Evolutionary conservation across 331 rosid species (phyloP).

Genomic region (Cydonia oblonga): DNA sequence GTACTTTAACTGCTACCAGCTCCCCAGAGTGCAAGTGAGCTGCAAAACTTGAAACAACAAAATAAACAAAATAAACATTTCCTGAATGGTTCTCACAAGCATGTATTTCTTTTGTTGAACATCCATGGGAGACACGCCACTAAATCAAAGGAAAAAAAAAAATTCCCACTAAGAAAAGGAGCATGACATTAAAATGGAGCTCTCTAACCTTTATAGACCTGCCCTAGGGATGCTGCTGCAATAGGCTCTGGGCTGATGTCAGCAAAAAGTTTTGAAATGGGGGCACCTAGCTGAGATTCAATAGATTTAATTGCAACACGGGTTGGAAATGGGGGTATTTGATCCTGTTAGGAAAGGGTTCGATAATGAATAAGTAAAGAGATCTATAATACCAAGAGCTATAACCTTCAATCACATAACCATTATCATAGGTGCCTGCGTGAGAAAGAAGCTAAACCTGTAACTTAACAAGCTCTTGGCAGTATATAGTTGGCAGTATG

Average conservation of each 20-base stretch:
- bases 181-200: not conserved
- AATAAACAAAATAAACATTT: constrained; percentile 42
- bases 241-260: constrained; percentile 73
- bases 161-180: not conserved
- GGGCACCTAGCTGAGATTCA: constrained; percentile 63
- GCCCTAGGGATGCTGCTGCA: constrained; percentile 97
- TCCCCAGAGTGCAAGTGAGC: constrained; percentile 97
- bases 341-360: constrained; percentile 43
- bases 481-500: constrained; percentile 64
- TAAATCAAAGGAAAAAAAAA: not conserved
- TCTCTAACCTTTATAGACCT: constrained; percentile 86
- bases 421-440: constrained; percentile 1
- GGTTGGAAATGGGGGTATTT: constrained; percentile 92
- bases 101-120: constrained; percentile 11
- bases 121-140: not conserved
- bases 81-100: constrained; percentile 25
- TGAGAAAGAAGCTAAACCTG: constrained; percentile 52
- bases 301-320: constrained; percentile 62
- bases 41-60: constrained; percentile 73
- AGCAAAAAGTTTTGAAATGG: constrained; percentile 56
- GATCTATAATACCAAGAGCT: too few relatives aligned
- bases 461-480: constrained; percentile 82
- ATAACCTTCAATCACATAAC: constrained; percentile 9
- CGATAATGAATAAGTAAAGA: not conserved
- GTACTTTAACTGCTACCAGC: constrained; percentile 92